Conservation (phyloP, 345 rosid genomes). For the Carallia pectinifolia region DNA sequence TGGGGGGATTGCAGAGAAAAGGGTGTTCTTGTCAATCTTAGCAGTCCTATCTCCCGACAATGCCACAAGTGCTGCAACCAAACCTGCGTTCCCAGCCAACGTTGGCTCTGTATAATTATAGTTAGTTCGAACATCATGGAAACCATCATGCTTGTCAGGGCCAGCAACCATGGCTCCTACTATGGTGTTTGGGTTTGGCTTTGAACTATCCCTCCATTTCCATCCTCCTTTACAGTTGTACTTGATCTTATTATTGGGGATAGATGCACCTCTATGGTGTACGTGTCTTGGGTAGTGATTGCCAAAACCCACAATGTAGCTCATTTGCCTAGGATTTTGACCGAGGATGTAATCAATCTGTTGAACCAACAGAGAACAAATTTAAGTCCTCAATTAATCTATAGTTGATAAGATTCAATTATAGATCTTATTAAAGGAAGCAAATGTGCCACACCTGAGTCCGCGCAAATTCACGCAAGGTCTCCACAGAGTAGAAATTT, state of each 20-base stretch:
- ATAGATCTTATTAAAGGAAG: constrained; percentile 1
- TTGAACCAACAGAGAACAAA: constrained; percentile 11
- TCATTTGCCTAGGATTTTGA: constrained; percentile 90
- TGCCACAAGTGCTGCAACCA: constrained; percentile 89
- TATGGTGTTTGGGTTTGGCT: constrained; percentile 77
- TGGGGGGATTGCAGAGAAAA: constrained; percentile 91
- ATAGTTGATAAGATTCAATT: neutral
- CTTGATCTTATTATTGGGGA: constrained; percentile 76
- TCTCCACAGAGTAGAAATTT: constrained; percentile 64
- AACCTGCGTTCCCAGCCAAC: constrained; percentile 89
- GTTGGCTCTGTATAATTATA: constrained; percentile 97
- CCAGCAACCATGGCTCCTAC: constrained; percentile 99
- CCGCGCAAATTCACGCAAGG: constrained; percentile 76
- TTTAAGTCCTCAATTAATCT: constrained; percentile 1
- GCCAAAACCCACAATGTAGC: constrained; percentile 89
- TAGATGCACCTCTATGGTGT: constrained; percentile 94
- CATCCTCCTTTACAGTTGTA: constrained; percentile 95
- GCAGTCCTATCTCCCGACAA: constrained; percentile 65
- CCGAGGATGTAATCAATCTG: constrained; percentile 93
- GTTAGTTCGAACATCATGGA: constrained; percentile 79
- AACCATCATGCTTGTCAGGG: constrained; percentile 85
- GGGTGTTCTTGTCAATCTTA: constrained; percentile 83
- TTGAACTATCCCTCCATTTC: constrained; percentile 86
- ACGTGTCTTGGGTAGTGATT: constrained; percentile 68
- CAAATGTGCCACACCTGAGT: constrained; percentile 56